Conservation (phyloP, 2,329 filamentous ascomycete species). For the Scedosporium dehoogii region DNA sequence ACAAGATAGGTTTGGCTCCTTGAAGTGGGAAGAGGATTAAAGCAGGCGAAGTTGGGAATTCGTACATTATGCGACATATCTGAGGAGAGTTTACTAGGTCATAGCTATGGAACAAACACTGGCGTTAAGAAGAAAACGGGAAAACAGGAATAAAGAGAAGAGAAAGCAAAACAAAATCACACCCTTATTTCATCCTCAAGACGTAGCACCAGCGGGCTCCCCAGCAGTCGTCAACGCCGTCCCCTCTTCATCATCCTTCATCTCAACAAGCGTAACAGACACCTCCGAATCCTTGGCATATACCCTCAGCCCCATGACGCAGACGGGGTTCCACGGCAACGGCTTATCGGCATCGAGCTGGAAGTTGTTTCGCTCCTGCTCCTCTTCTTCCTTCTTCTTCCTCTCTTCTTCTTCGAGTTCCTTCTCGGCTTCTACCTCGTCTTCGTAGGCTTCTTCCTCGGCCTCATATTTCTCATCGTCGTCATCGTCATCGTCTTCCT, state of each 20-base stretch:
- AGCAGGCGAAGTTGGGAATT: not conserved
- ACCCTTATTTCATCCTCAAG: not conserved
- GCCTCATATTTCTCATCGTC: slow-evolving; percentile 9
- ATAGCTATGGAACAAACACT: not conserved
- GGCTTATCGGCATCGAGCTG: slow-evolving; percentile 3
- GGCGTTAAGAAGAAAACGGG: not conserved
- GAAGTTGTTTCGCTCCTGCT: not conserved
- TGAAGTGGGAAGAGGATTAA: slow-evolving; percentile 18
- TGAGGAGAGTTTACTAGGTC: not conserved
- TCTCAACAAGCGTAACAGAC: slow-evolving; percentile 23
- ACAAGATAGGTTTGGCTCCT: slow-evolving; percentile 30
- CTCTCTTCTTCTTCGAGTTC: slow-evolving; percentile 16
- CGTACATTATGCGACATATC: not conserved
- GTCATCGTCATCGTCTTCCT: slow-evolving; percentile 16
- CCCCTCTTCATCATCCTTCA: slow-evolving; percentile 19
- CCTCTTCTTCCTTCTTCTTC: slow-evolving; percentile 12
- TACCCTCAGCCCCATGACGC: slow-evolving; percentile 27
- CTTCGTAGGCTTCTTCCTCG: slow-evolving; percentile 9
- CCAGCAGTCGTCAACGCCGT: slow-evolving; percentile 17
- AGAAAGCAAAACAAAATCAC: too few species aligned
- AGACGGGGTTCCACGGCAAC: slow-evolving; percentile 30
- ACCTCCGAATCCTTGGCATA: slow-evolving; percentile 26
- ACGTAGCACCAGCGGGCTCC: slow-evolving; percentile 19
- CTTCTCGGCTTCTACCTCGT: slow-evolving; percentile 4
- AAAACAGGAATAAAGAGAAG: not conserved